Percentiles rank a stretch among this genome's conserved stretches.
Evolutionary conservation across 1,284 basidiomycete genomes (phyloP).

Genomic region (Sphagnurus paluster): DNA sequence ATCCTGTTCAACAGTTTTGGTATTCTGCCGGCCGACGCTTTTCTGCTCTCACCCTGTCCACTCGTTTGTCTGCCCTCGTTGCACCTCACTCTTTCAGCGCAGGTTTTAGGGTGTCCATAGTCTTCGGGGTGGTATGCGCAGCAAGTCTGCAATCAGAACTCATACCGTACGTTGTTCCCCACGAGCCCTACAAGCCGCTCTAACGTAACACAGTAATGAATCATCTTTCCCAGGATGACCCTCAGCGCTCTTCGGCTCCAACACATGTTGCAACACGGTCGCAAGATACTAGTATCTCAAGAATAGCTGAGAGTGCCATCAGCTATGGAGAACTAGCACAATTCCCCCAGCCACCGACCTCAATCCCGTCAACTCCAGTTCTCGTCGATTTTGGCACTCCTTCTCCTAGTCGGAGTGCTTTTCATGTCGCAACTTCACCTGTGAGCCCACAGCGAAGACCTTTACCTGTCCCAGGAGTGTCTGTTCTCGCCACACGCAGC

Average conservation of each 20-base stretch:
- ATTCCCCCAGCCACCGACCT: conserved; percentile 43
- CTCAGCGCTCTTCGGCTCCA: conserved; percentile 9
- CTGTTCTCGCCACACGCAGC: background rate
- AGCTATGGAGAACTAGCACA: conserved; percentile 46
- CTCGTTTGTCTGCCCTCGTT: conserved; percentile 4
- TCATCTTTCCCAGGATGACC: conserved; percentile 10
- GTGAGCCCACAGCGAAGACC: conserved; percentile 12
- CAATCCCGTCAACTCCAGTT: conserved; percentile 35
- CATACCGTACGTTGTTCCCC: conserved; percentile 7
- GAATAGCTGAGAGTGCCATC: conserved; percentile 54
- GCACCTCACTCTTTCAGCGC: conserved; percentile 9
- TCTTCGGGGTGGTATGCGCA: conserved; percentile 3
- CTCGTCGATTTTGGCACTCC: conserved; percentile 25
- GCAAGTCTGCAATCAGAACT: background rate
- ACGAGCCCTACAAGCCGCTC: background rate
- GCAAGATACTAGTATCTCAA: conserved; percentile 50
- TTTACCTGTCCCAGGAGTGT: conserved; percentile 10
- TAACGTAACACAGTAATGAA: conserved; percentile 15
- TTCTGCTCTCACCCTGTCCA: conserved; percentile 3
- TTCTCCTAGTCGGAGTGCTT: conserved; percentile 15
- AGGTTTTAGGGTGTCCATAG: conserved; percentile 3
- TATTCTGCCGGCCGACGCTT: too few species aligned
- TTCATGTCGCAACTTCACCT: conserved; percentile 11
- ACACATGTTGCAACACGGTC: conserved; percentile 41
- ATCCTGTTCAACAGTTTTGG: conserved; percentile 1